Conservation (phyloP, 2,329 filamentous ascomycete species). For the Aspergillus texensis region DNA sequence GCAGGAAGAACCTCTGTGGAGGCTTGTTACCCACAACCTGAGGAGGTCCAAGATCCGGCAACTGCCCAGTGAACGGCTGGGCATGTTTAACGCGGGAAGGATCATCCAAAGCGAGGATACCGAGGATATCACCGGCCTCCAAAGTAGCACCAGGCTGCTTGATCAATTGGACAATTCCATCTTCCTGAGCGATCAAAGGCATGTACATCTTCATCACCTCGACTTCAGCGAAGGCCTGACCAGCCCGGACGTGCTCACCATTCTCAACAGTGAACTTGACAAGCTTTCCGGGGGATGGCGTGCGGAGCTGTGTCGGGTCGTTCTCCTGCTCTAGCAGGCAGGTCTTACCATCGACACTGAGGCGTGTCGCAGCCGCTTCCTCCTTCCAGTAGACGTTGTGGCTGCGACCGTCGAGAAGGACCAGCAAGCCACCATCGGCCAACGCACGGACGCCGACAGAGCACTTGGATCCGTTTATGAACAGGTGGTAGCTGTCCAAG, state of each 20-base stretch:
- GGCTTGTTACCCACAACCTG: slow-evolving; percentile 89
- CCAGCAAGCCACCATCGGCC: slow-evolving; percentile 88
- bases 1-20: slow-evolving; percentile 78
- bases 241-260: slow-evolving; percentile 87
- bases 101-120: slow-evolving; percentile 92
- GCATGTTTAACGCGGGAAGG: slow-evolving; percentile 96
- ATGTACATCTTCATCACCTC: slow-evolving; percentile 99
- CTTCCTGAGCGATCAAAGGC: slow-evolving; percentile 92
- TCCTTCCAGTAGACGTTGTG: slow-evolving; percentile 99
- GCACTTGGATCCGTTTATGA: slow-evolving; percentile 98
- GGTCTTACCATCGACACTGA: slow-evolving; percentile 97
- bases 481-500: slow-evolving; percentile 91
- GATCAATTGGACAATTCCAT: slow-evolving; percentile 95
- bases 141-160: slow-evolving; percentile 98
- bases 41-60: slow-evolving; percentile 83
- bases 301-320: slow-evolving; percentile 93
- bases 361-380: slow-evolving; percentile 89
- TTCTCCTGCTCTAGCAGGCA: slow-evolving; percentile 98
- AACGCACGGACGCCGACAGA: slow-evolving; percentile 89
- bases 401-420: slow-evolving; percentile 86
- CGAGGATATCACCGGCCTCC: slow-evolving; percentile 97
- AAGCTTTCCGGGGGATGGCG: slow-evolving; percentile 93
- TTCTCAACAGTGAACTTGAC: slow-evolving; percentile 98
- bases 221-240: slow-evolving; percentile 92
- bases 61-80: slow-evolving; percentile 86